Percentiles rank a stretch among this genome's conserved stretches.
Conservation (phyloP, 768 basidiomycete genomes). For the Agaricus sinodeliciosus region DNA sequence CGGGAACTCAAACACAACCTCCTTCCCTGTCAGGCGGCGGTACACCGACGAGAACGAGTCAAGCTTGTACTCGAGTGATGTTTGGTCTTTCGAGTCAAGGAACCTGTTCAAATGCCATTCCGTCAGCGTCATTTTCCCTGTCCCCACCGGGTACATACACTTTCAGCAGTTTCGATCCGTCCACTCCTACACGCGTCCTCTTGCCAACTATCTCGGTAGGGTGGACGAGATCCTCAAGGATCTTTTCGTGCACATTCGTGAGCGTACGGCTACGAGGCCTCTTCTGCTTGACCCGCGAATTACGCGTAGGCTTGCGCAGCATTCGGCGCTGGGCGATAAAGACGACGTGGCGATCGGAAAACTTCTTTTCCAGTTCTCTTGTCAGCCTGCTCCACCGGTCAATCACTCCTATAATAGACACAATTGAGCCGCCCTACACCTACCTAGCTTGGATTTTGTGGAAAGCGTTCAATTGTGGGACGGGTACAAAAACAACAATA, state of each 20-base stretch:
- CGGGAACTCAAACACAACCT: constrained; percentile 92
- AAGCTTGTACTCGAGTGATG: constrained; percentile 98
- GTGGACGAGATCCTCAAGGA: constrained; percentile 98
- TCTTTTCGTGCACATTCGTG: constrained; percentile 95
- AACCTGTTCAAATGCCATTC: constrained; percentile 48
- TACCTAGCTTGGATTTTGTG: constrained; percentile 96
- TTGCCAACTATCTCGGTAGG: constrained; percentile 99
- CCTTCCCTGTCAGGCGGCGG: constrained; percentile 93
- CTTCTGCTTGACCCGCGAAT: constrained; percentile 91
- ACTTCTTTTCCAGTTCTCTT: constrained; percentile 99
- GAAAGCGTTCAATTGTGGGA: constrained; percentile 97
- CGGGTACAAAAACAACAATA: constrained; percentile 96
- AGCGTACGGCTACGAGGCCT: constrained; percentile 95
- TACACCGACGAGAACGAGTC: constrained; percentile 99
- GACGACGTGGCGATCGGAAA: constrained; percentile 98
- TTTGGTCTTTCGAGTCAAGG: constrained; percentile 97
- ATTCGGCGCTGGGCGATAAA: constrained; percentile 98
- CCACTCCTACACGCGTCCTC: constrained; percentile 88
- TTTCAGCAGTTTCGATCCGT: constrained; percentile 94
- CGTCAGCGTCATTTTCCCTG: constrained; percentile 7
- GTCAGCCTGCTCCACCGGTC: constrained; percentile 61
- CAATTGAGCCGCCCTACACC: constrained; percentile 16
- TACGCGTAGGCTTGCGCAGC: constrained; percentile 95
- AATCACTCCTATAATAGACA: constrained; percentile 9
- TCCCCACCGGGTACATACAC: constrained; percentile 59